phyloP scores from a whole-genome alignment of 768 basidiomycete species.

The Mycena kentingensis region DNA sequence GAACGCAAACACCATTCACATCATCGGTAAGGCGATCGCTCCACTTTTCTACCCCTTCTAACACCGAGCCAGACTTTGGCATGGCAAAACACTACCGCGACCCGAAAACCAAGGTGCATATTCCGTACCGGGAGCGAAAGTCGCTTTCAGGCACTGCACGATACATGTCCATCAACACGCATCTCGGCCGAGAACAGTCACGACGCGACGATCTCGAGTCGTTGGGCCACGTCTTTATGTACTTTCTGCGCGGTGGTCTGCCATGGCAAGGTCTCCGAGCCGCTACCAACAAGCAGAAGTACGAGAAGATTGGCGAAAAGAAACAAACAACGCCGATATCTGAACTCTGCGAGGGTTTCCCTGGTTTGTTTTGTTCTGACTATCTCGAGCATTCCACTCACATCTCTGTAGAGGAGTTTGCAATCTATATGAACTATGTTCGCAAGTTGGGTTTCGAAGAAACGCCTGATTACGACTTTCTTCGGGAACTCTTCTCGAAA shows the following conservation, averaged over 20 bases:
- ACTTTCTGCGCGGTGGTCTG: conserved; percentile 93
- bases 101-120: conserved; percentile 96
- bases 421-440: conserved; percentile 99
- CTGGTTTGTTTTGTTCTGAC: conserved; percentile 66
- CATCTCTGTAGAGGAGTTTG: conserved; percentile 79
- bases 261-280: conserved; percentile 99
- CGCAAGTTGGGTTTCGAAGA: conserved; percentile 98
- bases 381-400: too few relatives aligned
- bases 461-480: conserved; percentile 95
- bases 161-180: conserved; percentile 99
- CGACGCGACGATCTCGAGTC: conserved; percentile 96
- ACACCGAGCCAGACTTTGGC: conserved; percentile 77
- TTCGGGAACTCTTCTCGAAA: conserved; percentile 91
- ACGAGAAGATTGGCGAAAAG: conserved; percentile 99
- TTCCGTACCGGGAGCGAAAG: conserved; percentile 99
- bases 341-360: conserved; percentile 96
- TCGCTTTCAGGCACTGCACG: conserved; percentile 94
- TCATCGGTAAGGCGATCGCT: conserved; percentile 64
- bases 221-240: conserved; percentile 99
- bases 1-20: conserved; percentile 83
- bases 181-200: conserved; percentile 92
- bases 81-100: conserved; percentile 99
- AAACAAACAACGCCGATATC: conserved; percentile 91
- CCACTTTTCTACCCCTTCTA: conserved; percentile 9
- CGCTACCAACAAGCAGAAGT: conserved; percentile 99